These are phyloP conservation scores for Phytophthora syringae DNA, from an alignment of 352 stramenopile species.

Conservation along the genomic window DNA sequence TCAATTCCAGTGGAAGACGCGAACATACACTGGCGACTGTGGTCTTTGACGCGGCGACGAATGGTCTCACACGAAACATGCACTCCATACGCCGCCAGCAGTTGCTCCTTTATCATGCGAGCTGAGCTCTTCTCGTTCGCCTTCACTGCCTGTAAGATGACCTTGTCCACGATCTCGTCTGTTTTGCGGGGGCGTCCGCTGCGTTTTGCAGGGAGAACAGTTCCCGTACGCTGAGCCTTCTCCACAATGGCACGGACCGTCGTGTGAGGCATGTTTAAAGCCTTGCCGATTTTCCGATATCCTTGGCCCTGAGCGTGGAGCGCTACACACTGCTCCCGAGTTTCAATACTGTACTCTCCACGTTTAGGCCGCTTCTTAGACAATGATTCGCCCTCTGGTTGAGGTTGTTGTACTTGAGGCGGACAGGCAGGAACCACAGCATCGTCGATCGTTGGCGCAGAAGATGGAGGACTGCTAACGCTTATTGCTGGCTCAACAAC, in stretches of 20 bases:
- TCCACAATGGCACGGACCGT: conserved; percentile 77
- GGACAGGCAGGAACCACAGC: not conserved
- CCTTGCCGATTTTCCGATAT: conserved; percentile 64
- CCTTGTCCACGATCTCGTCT: conserved; percentile 65
- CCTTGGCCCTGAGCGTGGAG: conserved; percentile 59
- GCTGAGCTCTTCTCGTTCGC: conserved; percentile 65
- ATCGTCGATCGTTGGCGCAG: not conserved
- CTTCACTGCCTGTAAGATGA: conserved; percentile 69
- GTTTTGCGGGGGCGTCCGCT: conserved; percentile 71
- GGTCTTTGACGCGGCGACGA: conserved; percentile 66
- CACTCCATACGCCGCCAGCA: conserved; percentile 52
- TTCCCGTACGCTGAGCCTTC: conserved; percentile 64
- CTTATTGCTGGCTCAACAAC: not conserved
- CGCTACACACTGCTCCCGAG: conserved; percentile 62
- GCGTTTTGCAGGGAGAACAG: conserved; percentile 51
- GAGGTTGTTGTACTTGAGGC: not conserved
- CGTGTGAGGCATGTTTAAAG: conserved; percentile 71
- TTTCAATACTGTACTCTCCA: conserved; percentile 62
- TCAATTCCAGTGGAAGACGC: not conserved
- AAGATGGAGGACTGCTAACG: not conserved
- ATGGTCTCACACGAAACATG: conserved; percentile 77
- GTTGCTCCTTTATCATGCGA: conserved; percentile 63
- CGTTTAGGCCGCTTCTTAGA: conserved; percentile 40
- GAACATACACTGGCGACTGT: conserved; percentile 45
- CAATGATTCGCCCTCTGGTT: not conserved